phyloP scores from a whole-genome alignment of 805 yeast species.

The Metschnikowia kofuensis region DNA sequence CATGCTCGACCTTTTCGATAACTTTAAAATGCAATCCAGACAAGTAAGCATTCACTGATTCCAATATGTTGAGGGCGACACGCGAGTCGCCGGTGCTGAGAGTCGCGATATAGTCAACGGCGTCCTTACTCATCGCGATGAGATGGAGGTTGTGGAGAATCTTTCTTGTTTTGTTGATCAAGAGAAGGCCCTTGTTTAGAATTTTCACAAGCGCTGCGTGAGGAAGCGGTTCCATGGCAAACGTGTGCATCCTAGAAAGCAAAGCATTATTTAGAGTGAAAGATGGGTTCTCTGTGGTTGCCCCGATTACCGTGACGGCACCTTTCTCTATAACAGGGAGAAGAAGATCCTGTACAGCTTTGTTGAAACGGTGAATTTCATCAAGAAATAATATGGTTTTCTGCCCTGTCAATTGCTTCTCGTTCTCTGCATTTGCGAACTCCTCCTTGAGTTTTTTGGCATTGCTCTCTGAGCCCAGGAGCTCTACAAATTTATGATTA shows the following conservation, averaged over 20 bases:
- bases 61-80: constrained; percentile 75
- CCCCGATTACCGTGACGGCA: constrained; percentile 38
- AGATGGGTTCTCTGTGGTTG: constrained; percentile 64
- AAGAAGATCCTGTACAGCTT: constrained; percentile 41
- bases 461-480: constrained; percentile 39
- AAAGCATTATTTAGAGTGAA: constrained; percentile 42
- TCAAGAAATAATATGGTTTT: constrained; percentile 37
- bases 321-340: constrained; percentile 44
- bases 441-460: constrained; percentile 35
- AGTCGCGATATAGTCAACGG: constrained; percentile 65
- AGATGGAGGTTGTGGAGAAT: constrained; percentile 48
- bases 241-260: constrained; percentile 43
- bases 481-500: constrained; percentile 33
- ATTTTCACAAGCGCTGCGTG: constrained; percentile 32
- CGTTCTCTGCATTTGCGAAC: constrained; percentile 37
- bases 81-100: constrained; percentile 89
- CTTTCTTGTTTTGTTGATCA: constrained; percentile 57
- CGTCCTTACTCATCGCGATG: constrained; percentile 51
- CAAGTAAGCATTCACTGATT: constrained; percentile 60
- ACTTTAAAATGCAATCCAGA: constrained; percentile 27
- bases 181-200: constrained; percentile 42
- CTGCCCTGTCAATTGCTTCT: constrained; percentile 30
- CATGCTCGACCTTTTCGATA: constrained; percentile 11
- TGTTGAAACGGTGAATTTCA: constrained; percentile 44
- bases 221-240: constrained; percentile 39